phyloP scores from a whole-genome alignment of 139 green algal genomes.

The Chlamydomonas sp. region DNA sequence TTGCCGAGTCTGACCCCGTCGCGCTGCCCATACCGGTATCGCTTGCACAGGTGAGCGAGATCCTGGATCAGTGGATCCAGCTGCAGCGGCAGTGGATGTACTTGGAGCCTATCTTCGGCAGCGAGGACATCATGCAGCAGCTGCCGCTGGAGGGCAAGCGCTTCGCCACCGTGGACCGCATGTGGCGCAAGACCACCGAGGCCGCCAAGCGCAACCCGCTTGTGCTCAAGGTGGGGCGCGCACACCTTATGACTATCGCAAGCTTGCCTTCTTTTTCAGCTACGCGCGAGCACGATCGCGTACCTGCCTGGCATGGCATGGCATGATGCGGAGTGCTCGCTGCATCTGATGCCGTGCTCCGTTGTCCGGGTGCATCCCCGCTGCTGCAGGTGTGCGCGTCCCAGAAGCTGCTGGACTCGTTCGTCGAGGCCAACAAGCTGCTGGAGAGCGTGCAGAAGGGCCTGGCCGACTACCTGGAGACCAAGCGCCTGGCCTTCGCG shows the following conservation, averaged over 20 bases:
- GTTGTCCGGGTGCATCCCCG: background rate
- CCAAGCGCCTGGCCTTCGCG: conserved; percentile 79
- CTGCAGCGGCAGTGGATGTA: conserved; percentile 89
- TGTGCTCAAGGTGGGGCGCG: conserved; percentile 58
- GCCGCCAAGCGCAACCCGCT: conserved; percentile 59
- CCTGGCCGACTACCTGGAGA: conserved; percentile 82
- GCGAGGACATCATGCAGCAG: conserved; percentile 86
- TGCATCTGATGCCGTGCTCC: too few relatives aligned
- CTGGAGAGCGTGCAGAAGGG: conserved; percentile 80
- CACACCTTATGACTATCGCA: background rate
- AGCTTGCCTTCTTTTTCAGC: too few relatives aligned
- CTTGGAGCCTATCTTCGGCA: conserved; percentile 88
- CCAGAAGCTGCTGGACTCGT: conserved; percentile 73
- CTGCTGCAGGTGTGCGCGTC: conserved; percentile 62
- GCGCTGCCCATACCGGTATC: background rate
- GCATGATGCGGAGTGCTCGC: too few relatives aligned
- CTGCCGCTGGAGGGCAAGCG: conserved; percentile 86
- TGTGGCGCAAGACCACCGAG: conserved; percentile 79
- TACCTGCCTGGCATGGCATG: too few relatives aligned
- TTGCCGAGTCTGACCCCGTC: background rate
- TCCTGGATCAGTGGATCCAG: conserved; percentile 82
- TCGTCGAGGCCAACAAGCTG: conserved; percentile 74
- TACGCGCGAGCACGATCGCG: too few relatives aligned
- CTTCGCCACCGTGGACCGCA: conserved; percentile 81
- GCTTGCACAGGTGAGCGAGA: conserved; percentile 59